These are phyloP conservation scores for Cyclostephanos invisitatus DNA, from an alignment of 108 stramenopile genomes.

Conservation along the genomic window DNA sequence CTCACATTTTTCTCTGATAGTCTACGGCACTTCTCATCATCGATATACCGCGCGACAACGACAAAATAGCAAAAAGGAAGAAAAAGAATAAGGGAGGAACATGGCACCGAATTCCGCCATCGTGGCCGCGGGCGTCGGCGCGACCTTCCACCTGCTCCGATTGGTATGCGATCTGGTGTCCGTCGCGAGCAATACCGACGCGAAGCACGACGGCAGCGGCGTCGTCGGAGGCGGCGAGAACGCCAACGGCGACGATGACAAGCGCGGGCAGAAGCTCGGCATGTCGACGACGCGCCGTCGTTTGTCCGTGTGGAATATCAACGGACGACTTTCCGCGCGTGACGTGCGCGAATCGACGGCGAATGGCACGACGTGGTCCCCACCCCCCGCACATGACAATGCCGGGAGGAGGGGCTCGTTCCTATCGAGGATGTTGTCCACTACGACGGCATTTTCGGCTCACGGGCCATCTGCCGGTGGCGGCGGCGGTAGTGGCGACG, in stretches of 20 bases:
- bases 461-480: not conserved
- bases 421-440: not conserved
- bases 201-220: slow-evolving; percentile 47
- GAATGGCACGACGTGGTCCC: not conserved
- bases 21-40: too few species aligned
- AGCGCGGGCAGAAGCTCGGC: not conserved
- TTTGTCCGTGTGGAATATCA: slow-evolving; percentile 18
- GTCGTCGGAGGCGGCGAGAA: slow-evolving; percentile 15
- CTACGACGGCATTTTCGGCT: not conserved
- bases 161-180: slow-evolving; percentile 67
- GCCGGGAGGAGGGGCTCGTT: not conserved
- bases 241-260: slow-evolving; percentile 9
- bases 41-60: too few species aligned
- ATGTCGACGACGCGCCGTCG: slow-evolving; percentile 11
- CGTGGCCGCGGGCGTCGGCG: slow-evolving; percentile 49
- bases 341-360: slow-evolving; percentile 2
- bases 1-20: too few species aligned
- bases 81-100: too few species aligned
- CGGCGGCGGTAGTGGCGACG: slow-evolving; percentile 11
- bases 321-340: slow-evolving; percentile 34
- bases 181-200: slow-evolving; percentile 49
- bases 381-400: not conserved
- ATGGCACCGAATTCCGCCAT: slow-evolving; percentile 34
- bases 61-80: too few species aligned
- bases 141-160: slow-evolving; percentile 70